phyloP scores from a whole-genome alignment of 1,284 basidiomycete species.

The Coniferiporia sulphurascens region DNA sequence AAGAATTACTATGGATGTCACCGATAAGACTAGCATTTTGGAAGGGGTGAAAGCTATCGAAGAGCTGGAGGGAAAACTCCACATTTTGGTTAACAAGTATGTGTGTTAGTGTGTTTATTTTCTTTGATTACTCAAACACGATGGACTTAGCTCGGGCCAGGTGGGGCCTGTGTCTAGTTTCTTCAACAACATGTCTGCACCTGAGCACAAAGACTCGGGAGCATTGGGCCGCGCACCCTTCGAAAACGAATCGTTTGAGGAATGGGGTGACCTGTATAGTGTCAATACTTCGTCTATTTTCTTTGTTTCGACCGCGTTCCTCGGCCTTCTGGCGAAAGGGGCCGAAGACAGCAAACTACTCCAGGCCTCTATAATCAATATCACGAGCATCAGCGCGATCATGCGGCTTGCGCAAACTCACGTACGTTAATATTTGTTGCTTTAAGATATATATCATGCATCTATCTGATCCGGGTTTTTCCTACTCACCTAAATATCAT shows the following conservation, averaged over 20 bases:
- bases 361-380: slow-evolving; percentile 66
- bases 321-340: slow-evolving; percentile 69
- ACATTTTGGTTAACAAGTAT: slow-evolving; percentile 79
- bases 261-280: slow-evolving; percentile 55
- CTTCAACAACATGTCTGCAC: slow-evolving; percentile 48
- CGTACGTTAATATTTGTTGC: slow-evolving; percentile 36
- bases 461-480: background rate
- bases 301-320: slow-evolving; percentile 70
- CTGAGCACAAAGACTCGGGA: slow-evolving; percentile 56
- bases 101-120: background rate
- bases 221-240: slow-evolving; percentile 63
- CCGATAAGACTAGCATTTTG: slow-evolving; percentile 61
- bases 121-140: slow-evolving; percentile 1
- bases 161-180: slow-evolving; percentile 57
- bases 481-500: background rate
- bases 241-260: slow-evolving; percentile 56
- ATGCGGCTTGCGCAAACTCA: slow-evolving; percentile 69
- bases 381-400: slow-evolving; percentile 69
- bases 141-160: slow-evolving; percentile 59
- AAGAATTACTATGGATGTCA: slow-evolving; percentile 68
- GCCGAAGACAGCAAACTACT: slow-evolving; percentile 51
- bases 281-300: slow-evolving; percentile 70
- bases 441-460: background rate
- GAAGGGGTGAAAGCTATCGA: slow-evolving; percentile 49
- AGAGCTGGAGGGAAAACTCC: slow-evolving; percentile 61